These are phyloP conservation scores for Fomitopsis palustris DNA, from an alignment of 1,284 basidiomycete species.

Conservation along the genomic window DNA sequence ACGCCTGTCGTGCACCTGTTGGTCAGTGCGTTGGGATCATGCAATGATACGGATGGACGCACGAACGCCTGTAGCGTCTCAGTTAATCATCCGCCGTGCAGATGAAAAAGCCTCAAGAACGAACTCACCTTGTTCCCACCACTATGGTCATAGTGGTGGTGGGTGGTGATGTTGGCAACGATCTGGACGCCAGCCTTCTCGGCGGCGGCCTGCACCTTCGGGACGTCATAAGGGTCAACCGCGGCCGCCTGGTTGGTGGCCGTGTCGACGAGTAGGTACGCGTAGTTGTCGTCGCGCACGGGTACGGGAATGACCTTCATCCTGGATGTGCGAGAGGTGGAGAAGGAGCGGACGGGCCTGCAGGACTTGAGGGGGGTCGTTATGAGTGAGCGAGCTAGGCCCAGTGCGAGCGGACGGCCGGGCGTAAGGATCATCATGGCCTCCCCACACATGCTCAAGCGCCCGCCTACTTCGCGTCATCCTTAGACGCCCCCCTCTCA, in stretches of 20 bases:
- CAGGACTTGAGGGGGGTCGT: slow-evolving; percentile 4
- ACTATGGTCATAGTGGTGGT: slow-evolving; percentile 89
- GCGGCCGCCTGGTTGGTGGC: slow-evolving; percentile 67
- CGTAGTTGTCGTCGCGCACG: slow-evolving; percentile 84
- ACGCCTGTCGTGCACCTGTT: slow-evolving; percentile 39
- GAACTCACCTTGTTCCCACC: slow-evolving; percentile 73
- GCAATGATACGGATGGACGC: slow-evolving; percentile 23
- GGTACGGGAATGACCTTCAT: slow-evolving; percentile 79
- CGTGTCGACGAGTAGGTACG: slow-evolving; percentile 83
- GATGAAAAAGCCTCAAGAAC: neutral
- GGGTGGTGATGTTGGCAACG: slow-evolving; percentile 79
- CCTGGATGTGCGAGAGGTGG: slow-evolving; percentile 21
- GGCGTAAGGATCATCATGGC: slow-evolving; percentile 4
- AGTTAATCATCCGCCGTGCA: neutral
- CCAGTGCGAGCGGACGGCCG: no score
- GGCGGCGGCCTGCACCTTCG: slow-evolving; percentile 70
- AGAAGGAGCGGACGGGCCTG: slow-evolving; percentile 15
- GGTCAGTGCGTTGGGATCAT: neutral
- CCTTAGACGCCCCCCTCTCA: no score
- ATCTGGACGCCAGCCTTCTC: slow-evolving; percentile 67
- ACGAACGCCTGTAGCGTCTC: slow-evolving; percentile 48
- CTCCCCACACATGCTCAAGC: no score
- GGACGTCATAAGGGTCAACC: slow-evolving; percentile 82
- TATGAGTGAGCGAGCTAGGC: neutral
- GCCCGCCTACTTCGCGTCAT: no score